Percentiles rank a stretch among this genome's conserved stretches.
phyloP scores from a whole-genome alignment of 768 basidiomycete genomes.

The Russula griseocarnosa region DNA sequence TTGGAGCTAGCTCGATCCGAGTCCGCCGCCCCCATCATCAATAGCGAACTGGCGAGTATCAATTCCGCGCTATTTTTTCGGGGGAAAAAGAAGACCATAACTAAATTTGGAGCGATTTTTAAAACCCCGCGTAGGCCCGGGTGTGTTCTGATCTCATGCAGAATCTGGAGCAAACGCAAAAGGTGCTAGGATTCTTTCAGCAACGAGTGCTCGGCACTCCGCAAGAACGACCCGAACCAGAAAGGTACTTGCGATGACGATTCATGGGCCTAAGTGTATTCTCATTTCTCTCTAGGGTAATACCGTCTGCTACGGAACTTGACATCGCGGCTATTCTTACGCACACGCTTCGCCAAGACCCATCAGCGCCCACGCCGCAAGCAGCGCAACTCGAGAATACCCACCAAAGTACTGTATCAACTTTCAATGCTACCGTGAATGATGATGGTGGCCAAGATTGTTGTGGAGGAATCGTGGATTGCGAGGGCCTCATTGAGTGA shows the following conservation, averaged over 20 bases:
- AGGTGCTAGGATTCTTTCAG: conserved; percentile 14
- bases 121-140: conserved; percentile 5
- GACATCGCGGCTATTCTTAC: conserved; percentile 24
- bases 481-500: conserved; percentile 8
- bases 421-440: not conserved
- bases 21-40: not conserved
- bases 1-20: conserved; percentile 19
- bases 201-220: not conserved
- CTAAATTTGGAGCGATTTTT: not conserved
- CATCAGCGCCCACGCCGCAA: not conserved
- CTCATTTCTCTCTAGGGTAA: conserved; percentile 7
- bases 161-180: conserved; percentile 20
- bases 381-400: not conserved
- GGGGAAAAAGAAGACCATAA: not conserved
- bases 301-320: conserved; percentile 20
- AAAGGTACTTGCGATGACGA: conserved; percentile 6
- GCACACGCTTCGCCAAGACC: conserved; percentile 13
- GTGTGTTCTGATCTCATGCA: conserved; percentile 23
- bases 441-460: not conserved
- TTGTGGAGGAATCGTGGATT: conserved; percentile 16
- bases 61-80: not conserved
- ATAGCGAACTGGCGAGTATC: conserved; percentile 19
- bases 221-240: not conserved
- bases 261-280: not conserved
- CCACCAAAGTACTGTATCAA: not conserved